phyloP scores from a whole-genome alignment of 1,284 basidiomycete species.

The Ceratobasidium sp. region DNA sequence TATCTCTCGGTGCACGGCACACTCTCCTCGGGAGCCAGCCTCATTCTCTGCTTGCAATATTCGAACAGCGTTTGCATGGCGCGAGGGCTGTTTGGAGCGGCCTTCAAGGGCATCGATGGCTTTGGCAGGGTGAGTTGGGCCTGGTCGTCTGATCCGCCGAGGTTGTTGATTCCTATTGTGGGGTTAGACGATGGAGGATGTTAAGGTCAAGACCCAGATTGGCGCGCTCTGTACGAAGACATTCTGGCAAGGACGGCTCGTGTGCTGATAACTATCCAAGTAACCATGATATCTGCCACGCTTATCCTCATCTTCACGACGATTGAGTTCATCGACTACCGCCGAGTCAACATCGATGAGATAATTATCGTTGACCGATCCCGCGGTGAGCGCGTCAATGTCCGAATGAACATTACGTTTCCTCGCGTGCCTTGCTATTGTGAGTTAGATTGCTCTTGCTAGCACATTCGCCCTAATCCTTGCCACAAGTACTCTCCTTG shows the following conservation, averaged over 20 bases:
- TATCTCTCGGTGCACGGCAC: neutral
- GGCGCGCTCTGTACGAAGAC: constrained; percentile 82
- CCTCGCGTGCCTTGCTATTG: constrained; percentile 97
- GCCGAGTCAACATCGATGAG: constrained; percentile 85
- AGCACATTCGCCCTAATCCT: neutral
- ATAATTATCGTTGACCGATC: constrained; percentile 93
- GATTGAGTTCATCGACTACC: constrained; percentile 96
- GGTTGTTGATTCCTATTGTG: neutral
- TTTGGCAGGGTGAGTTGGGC: constrained; percentile 87
- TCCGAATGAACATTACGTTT: constrained; percentile 94
- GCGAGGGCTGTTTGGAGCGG: constrained; percentile 71
- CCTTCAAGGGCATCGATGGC: constrained; percentile 88
- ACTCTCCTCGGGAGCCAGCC: neutral
- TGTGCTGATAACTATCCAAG: constrained; percentile 36
- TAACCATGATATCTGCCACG: constrained; percentile 61
- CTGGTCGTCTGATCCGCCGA: no score
- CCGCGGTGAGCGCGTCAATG: constrained; percentile 92
- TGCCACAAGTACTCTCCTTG: constrained; percentile 79
- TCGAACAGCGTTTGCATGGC: no score
- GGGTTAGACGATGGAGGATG: constrained; percentile 81
- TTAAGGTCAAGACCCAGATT: constrained; percentile 95
- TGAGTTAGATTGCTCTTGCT: no score
- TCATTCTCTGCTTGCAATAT: neutral
- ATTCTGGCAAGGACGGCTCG: neutral
- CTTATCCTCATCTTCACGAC: constrained; percentile 94